A percentile compares a stretch with the other conserved stretches of the same genome.
These are phyloP conservation scores for Ogataea ramenticola DNA, from an alignment of 805 yeast species.

Conservation along the genomic window DNA sequence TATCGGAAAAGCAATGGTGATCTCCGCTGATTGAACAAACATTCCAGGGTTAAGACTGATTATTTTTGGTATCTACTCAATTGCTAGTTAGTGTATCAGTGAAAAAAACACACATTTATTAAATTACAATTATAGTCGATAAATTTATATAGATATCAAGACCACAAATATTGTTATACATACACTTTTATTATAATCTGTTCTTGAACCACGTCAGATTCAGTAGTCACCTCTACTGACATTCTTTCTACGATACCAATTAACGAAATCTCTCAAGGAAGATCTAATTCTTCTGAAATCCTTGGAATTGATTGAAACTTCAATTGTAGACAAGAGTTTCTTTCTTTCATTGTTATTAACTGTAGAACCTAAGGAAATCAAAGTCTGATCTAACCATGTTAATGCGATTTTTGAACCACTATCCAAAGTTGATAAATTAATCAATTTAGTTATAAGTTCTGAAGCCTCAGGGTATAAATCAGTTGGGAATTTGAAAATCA, in stretches of 20 bases:
- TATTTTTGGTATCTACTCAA: too few species aligned
- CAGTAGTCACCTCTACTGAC: conserved; percentile 25
- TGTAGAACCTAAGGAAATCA: conserved; percentile 25
- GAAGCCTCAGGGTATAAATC: conserved; percentile 70
- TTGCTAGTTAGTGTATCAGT: too few species aligned
- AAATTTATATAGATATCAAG: too few species aligned
- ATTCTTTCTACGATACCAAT: conserved; percentile 78
- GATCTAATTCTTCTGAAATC: conserved; percentile 70
- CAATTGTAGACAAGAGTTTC: conserved; percentile 51
- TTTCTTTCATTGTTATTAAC: conserved; percentile 66
- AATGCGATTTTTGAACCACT: conserved; percentile 30
- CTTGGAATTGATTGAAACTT: conserved; percentile 54
- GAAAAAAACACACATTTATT: too few species aligned
- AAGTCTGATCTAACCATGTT: conserved; percentile 55
- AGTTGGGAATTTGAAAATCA: conserved; percentile 62
- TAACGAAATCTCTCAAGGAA: conserved; percentile 67
- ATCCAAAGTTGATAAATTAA: conserved; percentile 44
- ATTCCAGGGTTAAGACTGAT: too few species aligned
- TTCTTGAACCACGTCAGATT: neutral
- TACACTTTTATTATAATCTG: too few species aligned
- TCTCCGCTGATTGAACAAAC: too few species aligned
- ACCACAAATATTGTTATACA: too few species aligned
- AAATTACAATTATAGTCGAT: too few species aligned
- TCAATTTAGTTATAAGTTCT: conserved; percentile 60
- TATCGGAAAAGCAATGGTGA: too few species aligned